Base-by-base conservation (phyloP, 257 asterid species). In the Solanum verrucosum region DNA sequence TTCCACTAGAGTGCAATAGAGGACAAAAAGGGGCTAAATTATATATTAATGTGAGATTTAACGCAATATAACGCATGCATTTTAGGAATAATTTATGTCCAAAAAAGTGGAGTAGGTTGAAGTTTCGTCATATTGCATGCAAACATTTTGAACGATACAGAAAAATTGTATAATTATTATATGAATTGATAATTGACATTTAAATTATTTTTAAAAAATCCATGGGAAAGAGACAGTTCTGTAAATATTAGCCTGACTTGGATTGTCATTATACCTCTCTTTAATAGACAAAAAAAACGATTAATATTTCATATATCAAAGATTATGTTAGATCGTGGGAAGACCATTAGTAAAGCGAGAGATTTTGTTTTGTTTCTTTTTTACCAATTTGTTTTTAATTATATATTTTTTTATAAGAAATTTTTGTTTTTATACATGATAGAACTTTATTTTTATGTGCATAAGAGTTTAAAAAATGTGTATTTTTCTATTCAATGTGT, bases 201-300 rank as follows among this genome's bases (percentile, higher is more conserved):
- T 78, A 77, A 87, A 84, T 63, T 27, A 12, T 14, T 67, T 52
- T 87, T 4, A 18, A 35, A 73, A 90, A 73, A 90, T 72, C 90
- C 83, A 37, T 86, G 27, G 29, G 88, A 81, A 68, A 85, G 42
- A 10, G 89, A 90, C 90, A 87, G 18, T 70, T 52, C 9, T 52
- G 63, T 52, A 2, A 16, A 49, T 52, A 52, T 52, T 52, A 18
- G 63, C 63, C 63, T 18, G 23, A 52, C 4, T 52, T 83, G 27
- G 67, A 56, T 68, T 7, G 37, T 68, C 37, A 68, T 29, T 27
- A 29, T 13, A 68, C 75, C 18, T 68, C 37, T 14, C 75, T 5
- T 52, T 27, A 29, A 68, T 29, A 68, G 37, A 70, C 13, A 70
- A 70, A 70, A 15, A 15, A 70, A 49, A 42, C 9, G 6, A 70